Evolutionary conservation across 176 grass and related monocot genomes (phyloP).

Genomic region (Metroxylon sagu): DNA sequence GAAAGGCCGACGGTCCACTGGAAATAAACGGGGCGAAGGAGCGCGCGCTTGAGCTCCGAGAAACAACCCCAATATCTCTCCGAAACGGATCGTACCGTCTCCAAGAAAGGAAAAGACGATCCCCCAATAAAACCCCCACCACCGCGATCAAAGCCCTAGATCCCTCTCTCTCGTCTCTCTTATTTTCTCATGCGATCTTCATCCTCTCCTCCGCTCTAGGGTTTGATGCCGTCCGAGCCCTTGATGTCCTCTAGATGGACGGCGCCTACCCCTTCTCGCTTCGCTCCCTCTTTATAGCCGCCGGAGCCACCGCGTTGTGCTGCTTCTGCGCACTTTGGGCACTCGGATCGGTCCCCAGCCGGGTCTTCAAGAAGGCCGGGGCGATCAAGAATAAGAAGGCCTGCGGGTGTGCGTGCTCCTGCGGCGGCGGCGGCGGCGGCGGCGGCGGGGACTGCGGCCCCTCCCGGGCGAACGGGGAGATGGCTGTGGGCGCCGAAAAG

Average conservation of each 20-base stretch:
- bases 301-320: slow-evolving; percentile 58
- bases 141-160: not conserved
- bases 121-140: too few relatives aligned
- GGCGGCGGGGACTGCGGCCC: not conserved
- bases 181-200: not conserved
- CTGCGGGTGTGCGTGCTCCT: slow-evolving; percentile 20
- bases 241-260: slow-evolving; percentile 53
- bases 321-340: slow-evolving; percentile 48
- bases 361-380: slow-evolving; percentile 11
- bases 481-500: slow-evolving; percentile 26
- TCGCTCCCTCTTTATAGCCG: slow-evolving; percentile 62
- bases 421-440: slow-evolving; percentile 17
- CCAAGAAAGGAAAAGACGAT: too few relatives aligned
- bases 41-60: too few relatives aligned
- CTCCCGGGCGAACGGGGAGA: slow-evolving; percentile 36
- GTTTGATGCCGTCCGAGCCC: slow-evolving; percentile 18
- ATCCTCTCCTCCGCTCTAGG: slow-evolving; percentile 8
- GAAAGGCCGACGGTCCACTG: too few relatives aligned
- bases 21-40: too few relatives aligned
- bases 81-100: too few relatives aligned
- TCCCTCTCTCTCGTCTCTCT: not conserved
- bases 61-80: too few relatives aligned
- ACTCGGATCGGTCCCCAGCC: slow-evolving; percentile 23
- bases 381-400: not conserved
- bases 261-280: slow-evolving; percentile 1